These are phyloP conservation scores for Aspergillus texensis DNA, from an alignment of 2,329 filamentous ascomycete species.

Conservation along the genomic window DNA sequence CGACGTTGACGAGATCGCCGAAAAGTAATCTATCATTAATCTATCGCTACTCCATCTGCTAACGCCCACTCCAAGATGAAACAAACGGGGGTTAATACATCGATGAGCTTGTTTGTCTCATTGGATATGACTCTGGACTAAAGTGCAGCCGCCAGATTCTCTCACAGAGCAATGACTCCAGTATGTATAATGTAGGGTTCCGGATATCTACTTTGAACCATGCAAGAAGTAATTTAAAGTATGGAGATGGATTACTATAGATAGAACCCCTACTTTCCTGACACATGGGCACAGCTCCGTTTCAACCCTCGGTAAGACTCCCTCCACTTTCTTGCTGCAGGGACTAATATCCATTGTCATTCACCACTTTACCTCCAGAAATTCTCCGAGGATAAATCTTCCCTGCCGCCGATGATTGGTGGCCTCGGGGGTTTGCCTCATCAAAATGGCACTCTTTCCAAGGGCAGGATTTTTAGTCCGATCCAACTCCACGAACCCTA, in stretches of 20 bases:
- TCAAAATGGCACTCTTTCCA: no score
- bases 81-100: neutral
- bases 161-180: no score
- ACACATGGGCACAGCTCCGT: neutral
- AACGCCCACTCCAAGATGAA: neutral
- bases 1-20: conserved; percentile 9
- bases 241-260: neutral
- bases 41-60: neutral
- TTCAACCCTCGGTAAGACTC: conserved; percentile 1
- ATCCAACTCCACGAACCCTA: neutral
- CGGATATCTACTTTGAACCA: no score
- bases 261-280: neutral
- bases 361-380: neutral
- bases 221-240: neutral
- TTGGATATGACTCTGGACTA: neutral
- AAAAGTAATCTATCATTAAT: conserved; percentile 9
- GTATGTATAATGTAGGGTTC: no score
- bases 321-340: neutral
- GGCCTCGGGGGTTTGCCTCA: neutral
- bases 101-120: neutral
- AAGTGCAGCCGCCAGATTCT: no score
- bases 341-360: neutral
- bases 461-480: neutral
- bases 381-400: neutral
- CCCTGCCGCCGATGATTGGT: neutral